Conservation (phyloP, 192 early-diverging fungal genomes). For the Haplosporangium gracile region DNA sequence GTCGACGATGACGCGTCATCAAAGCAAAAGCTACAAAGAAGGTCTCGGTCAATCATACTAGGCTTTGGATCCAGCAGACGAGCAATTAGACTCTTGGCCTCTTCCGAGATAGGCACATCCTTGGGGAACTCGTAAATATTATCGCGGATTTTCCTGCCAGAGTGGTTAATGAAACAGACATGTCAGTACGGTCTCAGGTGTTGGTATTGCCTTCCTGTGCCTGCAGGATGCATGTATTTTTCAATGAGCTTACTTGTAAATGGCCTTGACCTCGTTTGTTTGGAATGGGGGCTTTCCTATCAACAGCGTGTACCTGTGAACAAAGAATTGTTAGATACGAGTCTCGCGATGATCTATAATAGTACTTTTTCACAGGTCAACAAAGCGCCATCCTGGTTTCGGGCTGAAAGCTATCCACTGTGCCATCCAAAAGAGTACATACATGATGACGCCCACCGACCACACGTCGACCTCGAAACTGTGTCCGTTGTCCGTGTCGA, state of each 20-base stretch:
- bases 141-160: conserved; percentile 53
- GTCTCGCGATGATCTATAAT: background rate
- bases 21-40: background rate
- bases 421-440: conserved; percentile 20
- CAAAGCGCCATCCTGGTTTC: conserved; percentile 3
- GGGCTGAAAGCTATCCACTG: background rate
- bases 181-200: background rate
- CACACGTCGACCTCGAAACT: conserved; percentile 96
- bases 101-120: conserved; percentile 66
- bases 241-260: conserved; percentile 76
- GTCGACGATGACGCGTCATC: too few relatives aligned
- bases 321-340: background rate
- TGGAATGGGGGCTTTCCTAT: conserved; percentile 94
- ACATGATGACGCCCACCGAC: conserved; percentile 93
- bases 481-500: conserved; percentile 83
- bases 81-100: conserved; percentile 77
- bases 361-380: background rate
- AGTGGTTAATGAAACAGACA: too few relatives aligned
- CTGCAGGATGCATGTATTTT: too few relatives aligned
- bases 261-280: conserved; percentile 78
- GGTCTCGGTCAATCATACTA: conserved; percentile 15
- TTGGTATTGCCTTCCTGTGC: too few relatives aligned
- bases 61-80: conserved; percentile 78
- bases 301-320: conserved; percentile 83
- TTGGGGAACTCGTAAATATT: conserved; percentile 83